Percentiles rank a stretch among this genome's conserved stretches.
Conservation (phyloP, 371 early-diverging fungal species). For the Syncephalis plumigaleata region DNA sequence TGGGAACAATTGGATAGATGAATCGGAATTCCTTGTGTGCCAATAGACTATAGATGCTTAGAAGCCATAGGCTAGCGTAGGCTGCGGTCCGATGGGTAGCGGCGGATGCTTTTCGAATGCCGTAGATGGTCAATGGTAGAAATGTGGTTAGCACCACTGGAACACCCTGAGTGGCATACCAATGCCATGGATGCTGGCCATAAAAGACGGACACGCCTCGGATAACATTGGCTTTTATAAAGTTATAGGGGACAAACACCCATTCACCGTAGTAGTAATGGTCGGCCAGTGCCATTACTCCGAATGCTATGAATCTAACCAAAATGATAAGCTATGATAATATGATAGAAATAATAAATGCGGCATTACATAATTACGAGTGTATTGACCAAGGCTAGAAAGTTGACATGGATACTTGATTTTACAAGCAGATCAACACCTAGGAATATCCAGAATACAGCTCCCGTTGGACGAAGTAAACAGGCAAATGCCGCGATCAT, state of each 20-base stretch:
- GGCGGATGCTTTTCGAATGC: conserved; percentile 9
- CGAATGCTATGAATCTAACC: conserved; percentile 19
- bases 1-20: conserved; percentile 67
- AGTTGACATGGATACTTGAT: conserved; percentile 1
- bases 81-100: neutral
- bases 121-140: conserved; percentile 36
- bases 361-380: too few species aligned
- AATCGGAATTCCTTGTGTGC: conserved; percentile 92
- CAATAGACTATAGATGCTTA: conserved; percentile 48
- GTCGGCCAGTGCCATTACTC: conserved; percentile 36
- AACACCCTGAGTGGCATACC: conserved; percentile 69
- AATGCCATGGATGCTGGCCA: conserved; percentile 77
- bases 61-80: conserved; percentile 8
- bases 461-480: conserved; percentile 72
- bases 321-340: too few species aligned
- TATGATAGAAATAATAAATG: too few species aligned
- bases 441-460: conserved; percentile 58
- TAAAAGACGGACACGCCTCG: conserved; percentile 67
- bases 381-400: too few species aligned
- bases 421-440: conserved; percentile 28
- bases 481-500: conserved; percentile 54
- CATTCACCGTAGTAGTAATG: conserved; percentile 27
- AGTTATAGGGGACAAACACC: conserved; percentile 52
- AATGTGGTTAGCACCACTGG: conserved; percentile 60
- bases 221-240: conserved; percentile 61